Percentiles rank a stretch among this genome's conserved stretches.
These are phyloP conservation scores for Salpingoeca rosetta DNA, from an alignment of 78 protist genomes.

Conservation along the genomic window DNA sequence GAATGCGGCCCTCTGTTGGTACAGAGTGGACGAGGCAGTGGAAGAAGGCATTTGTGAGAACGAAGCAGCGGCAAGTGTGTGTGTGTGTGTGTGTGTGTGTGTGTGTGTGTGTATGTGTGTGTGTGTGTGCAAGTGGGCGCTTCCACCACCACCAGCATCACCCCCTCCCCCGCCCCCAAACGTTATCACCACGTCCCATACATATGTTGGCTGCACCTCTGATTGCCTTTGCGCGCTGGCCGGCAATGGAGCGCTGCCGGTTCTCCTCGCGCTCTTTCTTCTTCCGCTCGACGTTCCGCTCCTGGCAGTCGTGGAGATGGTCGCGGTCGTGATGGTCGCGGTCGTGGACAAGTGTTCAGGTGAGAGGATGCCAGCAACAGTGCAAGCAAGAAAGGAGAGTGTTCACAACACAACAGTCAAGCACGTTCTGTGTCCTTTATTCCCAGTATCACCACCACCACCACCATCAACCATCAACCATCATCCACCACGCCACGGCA, in stretches of 20 bases:
- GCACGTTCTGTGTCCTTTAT: too few relatives aligned
- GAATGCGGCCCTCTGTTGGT: background rate
- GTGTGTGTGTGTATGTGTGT: too few relatives aligned
- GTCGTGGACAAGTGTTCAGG: background rate
- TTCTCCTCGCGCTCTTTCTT: background rate
- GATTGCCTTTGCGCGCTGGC: background rate
- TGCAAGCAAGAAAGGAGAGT: background rate
- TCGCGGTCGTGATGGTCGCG: background rate
- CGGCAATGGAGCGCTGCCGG: background rate
- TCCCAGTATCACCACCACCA: too few relatives aligned
- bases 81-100: too few relatives aligned
- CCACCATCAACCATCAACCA: too few relatives aligned
- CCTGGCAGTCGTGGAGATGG: too few relatives aligned
- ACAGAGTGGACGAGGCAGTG: background rate
- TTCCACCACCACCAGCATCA: too few relatives aligned
- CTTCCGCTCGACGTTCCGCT: background rate
- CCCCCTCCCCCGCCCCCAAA: too few relatives aligned
- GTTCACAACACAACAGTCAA: too few relatives aligned
- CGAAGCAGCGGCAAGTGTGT: background rate
- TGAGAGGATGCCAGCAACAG: background rate
- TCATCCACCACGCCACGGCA: background rate
- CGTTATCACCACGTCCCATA: too few relatives aligned
- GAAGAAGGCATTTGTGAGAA: background rate
- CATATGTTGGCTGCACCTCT: too few relatives aligned
- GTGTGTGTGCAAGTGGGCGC: too few relatives aligned